Base-by-base conservation (phyloP, 352 stramenopile species). In the Phytophthora cryptogea region DNA sequence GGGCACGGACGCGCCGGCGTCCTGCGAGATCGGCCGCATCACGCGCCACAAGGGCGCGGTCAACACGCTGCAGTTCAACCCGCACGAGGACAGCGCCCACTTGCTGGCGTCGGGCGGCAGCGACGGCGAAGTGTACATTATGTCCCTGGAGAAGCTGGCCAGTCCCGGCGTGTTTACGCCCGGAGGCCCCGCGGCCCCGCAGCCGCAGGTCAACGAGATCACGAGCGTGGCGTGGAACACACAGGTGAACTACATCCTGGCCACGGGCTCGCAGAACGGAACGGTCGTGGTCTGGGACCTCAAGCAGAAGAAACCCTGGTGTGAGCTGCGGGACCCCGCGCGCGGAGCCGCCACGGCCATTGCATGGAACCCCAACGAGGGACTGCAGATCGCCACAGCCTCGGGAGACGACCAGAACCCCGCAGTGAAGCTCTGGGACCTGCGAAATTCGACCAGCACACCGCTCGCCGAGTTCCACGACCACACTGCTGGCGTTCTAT, bases 291-390 rank as follows among this genome's bases (percentile, higher is more conserved):
- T 99, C 40, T 99, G 97, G 97, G 97, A 99, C 68, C 76, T 99
- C 9, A 97, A 98, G 59, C 90, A 97, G 62, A 98, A 99, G 70
- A 98, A 98, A 68, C 91, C 96, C 1, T 99, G 97, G 97, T 99
- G 97, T 67, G 92, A 99, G 72, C 70, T 99, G 47, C 92, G 92
- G 37, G 93, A 98, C 66, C 83, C 80, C 10, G 80, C 86, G 52
- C 86, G 90, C 30, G 84, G 83, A 41, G 83, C 90, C 26, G 84
- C 99, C 8, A 96, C 91, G 31, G 92, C 97, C 45, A 80, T 99
- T 26, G 85, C 83, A 1, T 99, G 97, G 97, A 99, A 99, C 79
- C 97, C 97, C 5, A 97, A 95, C 37, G 90, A 99, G 74, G 97
- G 97, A 23, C 81, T 99, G 40, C 96, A 99, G 70, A 90, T 99